phyloP scores from a whole-genome alignment of 2,329 filamentous ascomycete species.

The Amylocarpus encephaloides region DNA sequence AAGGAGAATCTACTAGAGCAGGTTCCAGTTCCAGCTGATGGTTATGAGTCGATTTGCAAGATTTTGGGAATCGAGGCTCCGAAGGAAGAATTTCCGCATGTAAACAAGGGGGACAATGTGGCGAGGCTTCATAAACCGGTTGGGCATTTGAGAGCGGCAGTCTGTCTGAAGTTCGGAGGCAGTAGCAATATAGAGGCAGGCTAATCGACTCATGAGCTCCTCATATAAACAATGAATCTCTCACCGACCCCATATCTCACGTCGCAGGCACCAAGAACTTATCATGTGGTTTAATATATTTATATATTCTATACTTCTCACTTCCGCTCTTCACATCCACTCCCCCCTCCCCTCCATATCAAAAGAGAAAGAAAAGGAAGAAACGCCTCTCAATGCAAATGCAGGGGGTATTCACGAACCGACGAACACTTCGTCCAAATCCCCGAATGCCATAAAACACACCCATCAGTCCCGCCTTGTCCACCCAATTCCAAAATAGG shows the following conservation, averaged over 20 bases:
- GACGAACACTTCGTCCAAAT: no score
- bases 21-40: background rate
- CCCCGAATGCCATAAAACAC: no score
- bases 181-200: no score
- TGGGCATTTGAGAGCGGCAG: background rate
- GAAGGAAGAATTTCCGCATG: background rate
- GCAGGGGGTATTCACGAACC: background rate
- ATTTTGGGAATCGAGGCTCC: background rate
- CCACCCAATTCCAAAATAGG: background rate
- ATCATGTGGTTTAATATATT: no score
- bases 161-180: no score
- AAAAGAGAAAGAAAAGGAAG: background rate
- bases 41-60: background rate
- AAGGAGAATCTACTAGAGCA: background rate
- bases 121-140: background rate
- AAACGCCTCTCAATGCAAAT: background rate
- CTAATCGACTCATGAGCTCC: no score
- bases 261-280: no score
- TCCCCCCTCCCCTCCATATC: background rate
- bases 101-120: background rate
- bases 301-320: no score
- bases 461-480: no score
- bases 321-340: no score
- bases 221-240: no score
- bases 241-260: no score